A percentile compares a stretch with the other conserved stretches of the same genome.
Conservation (phyloP, 345 rosid species). For the Populus alba region DNA sequence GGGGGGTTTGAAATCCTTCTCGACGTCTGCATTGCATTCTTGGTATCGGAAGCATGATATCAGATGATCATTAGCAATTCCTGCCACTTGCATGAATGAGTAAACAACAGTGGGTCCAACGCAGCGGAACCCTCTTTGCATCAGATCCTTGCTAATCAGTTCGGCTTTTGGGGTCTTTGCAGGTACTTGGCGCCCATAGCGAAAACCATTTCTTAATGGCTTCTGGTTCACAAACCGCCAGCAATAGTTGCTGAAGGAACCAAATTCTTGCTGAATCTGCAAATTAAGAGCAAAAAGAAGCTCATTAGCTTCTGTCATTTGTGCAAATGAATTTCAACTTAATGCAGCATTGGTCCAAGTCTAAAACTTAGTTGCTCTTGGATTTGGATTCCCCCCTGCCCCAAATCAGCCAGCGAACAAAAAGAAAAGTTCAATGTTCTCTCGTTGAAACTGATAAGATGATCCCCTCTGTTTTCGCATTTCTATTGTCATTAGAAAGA, state of each 20-base stretch:
- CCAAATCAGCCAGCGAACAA: background rate
- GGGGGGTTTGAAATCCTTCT: conserved; percentile 25
- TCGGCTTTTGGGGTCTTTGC: conserved; percentile 89
- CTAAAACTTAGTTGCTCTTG: background rate
- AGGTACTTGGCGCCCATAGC: conserved; percentile 75
- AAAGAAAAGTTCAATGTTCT: background rate
- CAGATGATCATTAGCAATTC: conserved; percentile 82
- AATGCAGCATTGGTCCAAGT: background rate
- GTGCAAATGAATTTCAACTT: background rate
- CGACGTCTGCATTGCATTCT: conserved; percentile 39
- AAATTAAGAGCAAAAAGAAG: conserved; percentile 11
- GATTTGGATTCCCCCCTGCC: background rate
- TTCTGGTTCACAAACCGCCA: conserved; percentile 74
- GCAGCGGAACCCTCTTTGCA: conserved; percentile 86
- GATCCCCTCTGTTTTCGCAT: background rate
- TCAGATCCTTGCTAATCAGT: conserved; percentile 79
- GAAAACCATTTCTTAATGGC: conserved; percentile 62
- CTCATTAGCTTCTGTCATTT: background rate
- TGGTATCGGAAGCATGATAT: conserved; percentile 66
- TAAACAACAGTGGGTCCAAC: conserved; percentile 88
- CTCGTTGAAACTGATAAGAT: background rate
- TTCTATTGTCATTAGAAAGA: background rate
- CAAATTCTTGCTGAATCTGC: conserved; percentile 81
- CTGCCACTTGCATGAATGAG: conserved; percentile 83
- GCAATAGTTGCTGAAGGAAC: conserved; percentile 73